Evolutionary conservation across 768 basidiomycete species (phyloP).

Genomic region (Boletus rubescentipes): DNA sequence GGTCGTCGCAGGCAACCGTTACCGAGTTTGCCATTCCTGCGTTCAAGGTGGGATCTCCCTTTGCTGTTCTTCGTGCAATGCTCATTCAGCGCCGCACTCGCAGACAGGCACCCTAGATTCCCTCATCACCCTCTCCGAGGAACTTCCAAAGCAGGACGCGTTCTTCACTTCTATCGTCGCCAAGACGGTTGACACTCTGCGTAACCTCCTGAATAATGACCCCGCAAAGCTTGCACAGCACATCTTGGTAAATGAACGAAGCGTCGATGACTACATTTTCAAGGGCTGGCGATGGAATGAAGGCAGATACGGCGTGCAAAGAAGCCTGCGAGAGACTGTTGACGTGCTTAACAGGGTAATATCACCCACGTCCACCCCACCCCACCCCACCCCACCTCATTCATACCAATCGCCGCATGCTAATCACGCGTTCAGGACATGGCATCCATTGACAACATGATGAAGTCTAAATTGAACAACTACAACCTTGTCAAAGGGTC

Average conservation of each 20-base stretch:
- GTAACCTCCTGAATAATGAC: conserved; percentile 88
- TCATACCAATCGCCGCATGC: conserved; percentile 22
- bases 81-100: conserved; percentile 13
- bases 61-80: background rate
- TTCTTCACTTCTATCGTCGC: conserved; percentile 87
- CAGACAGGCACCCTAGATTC: conserved; percentile 94
- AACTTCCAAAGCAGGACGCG: conserved; percentile 86
- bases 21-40: conserved; percentile 75
- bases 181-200: conserved; percentile 91
- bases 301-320: conserved; percentile 83
- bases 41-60: conserved; percentile 72
- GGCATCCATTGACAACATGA: conserved; percentile 88
- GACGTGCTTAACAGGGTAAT: conserved; percentile 82
- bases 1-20: conserved; percentile 47
- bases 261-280: conserved; percentile 78
- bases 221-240: conserved; percentile 72
- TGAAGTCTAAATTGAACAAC: conserved; percentile 87
- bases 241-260: conserved; percentile 74
- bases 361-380: conserved; percentile 15
- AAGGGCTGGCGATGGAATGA: conserved; percentile 91
- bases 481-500: conserved; percentile 96
- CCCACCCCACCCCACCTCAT: conserved; percentile 16
- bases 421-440: conserved; percentile 62
- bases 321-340: conserved; percentile 78
- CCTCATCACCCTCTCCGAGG: conserved; percentile 86